Evolutionary conservation across 345 rosid species (phyloP).

Genomic region (Citrus sp.): DNA sequence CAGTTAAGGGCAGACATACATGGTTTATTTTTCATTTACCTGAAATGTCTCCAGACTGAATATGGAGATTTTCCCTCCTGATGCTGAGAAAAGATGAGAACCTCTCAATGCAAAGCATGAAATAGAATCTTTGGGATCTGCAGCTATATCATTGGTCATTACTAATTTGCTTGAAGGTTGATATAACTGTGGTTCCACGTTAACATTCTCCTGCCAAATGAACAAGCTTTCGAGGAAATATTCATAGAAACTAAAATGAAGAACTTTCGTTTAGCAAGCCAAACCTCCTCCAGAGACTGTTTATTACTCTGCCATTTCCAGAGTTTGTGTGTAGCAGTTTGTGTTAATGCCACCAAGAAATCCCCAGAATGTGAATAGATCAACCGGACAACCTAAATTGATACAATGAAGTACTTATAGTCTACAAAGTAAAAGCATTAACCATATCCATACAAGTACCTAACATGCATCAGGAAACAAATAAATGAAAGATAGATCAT

Average conservation of each 20-base stretch:
- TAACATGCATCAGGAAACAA: background rate
- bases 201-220: constrained; percentile 22
- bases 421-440: background rate
- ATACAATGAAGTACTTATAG: constrained; percentile 13
- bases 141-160: constrained; percentile 31
- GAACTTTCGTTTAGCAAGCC: constrained; percentile 4
- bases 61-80: constrained; percentile 36
- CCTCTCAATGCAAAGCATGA: constrained; percentile 34
- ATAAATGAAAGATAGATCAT: background rate
- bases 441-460: background rate
- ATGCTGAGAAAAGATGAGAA: constrained; percentile 33
- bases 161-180: constrained; percentile 28
- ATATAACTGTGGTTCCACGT: constrained; percentile 23
- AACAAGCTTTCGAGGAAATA: constrained; percentile 7
- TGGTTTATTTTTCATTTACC: constrained; percentile 19
- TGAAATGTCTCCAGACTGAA: constrained; percentile 31
- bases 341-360: constrained; percentile 33
- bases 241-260: constrained; percentile 7
- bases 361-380: constrained; percentile 27
- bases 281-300: constrained; percentile 25
- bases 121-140: constrained; percentile 8
- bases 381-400: constrained; percentile 23
- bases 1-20: background rate
- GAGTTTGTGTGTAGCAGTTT: constrained; percentile 30
- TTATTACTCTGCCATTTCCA: constrained; percentile 31